Base-by-base conservation (phyloP, 2,329 filamentous ascomycete genomes). In the Spiromastix sp. region DNA sequence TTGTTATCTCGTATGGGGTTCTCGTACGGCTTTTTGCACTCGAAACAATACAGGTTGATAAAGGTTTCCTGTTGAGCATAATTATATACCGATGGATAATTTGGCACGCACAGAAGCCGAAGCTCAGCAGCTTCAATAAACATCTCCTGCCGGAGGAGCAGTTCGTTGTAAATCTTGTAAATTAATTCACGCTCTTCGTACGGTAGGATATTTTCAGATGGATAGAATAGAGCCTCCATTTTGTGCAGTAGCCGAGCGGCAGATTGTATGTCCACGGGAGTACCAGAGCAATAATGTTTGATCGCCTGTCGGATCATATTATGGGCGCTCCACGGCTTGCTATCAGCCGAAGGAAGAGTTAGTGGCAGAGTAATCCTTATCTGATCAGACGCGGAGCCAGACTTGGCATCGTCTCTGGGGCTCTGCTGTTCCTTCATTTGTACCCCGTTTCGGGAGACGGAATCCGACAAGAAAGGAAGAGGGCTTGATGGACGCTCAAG, bases 21-120 rank as follows among this genome's bases (percentile, higher is more conserved):
- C 39, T 68, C 68, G 43, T 72, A 70, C 4, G 71, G 66, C 29
- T 68, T 68, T 43, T 67, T 68, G 57, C 75, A 79, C 29, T 63
- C 64, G 22, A 69, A 65, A 48, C 74, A 78, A 42, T 65, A 62
- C 5, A 74, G 58, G 34, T 68, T 68, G 28, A 76, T 61, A 37
- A 62, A 64, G 8, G 67, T 72, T 41, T 74, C 71, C 36, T 65
- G 64, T 17, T 72, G 57, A 1, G 64, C 66, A 45, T 74, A 70
- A 38, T 76, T 71, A 46, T 74, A 74, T 12, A 75, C 68, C 6
- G 66, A 58, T 6, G 71, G 70, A 40, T 74, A 74, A 3, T 57
- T 57, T 3, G 72, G 67, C 35, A 74, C 73, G 32, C 67, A 63
- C 24, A 72, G 55, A 28, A 67, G 63, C 17, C 75, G 70, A n/a